Evolutionary conservation across 2,329 filamentous ascomycete species (phyloP).

Genomic region (Aureobasidium leucospermi): DNA sequence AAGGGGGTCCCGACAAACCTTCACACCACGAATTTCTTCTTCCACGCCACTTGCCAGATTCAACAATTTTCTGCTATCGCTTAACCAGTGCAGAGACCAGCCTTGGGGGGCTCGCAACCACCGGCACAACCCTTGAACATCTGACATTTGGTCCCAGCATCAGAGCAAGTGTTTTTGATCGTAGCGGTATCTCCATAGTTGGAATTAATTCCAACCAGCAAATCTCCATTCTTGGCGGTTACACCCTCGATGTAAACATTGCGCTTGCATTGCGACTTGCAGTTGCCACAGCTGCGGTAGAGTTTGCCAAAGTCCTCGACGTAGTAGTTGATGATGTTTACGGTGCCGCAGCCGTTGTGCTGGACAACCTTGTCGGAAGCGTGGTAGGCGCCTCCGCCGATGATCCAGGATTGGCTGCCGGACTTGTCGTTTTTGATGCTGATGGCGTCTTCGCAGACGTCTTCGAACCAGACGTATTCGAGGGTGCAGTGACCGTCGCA

Average conservation of each 20-base stretch:
- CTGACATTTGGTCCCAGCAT: conserved; percentile 23
- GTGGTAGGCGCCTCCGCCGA: conserved; percentile 30
- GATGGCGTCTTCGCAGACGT: conserved; percentile 36
- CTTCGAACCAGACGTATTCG: conserved; percentile 43
- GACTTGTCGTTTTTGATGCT: conserved; percentile 24
- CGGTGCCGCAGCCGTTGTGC: conserved; percentile 36
- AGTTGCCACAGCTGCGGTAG: conserved; percentile 47
- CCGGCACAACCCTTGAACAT: conserved; percentile 25
- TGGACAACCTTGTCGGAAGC: conserved; percentile 36
- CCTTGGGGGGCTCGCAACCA: conserved; percentile 24
- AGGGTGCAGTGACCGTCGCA: conserved; percentile 43
- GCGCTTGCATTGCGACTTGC: conserved; percentile 33
- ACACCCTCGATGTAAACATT: conserved; percentile 40
- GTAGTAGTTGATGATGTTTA: conserved; percentile 34
- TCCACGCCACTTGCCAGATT: too few relatives aligned
- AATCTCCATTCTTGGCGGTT: conserved; percentile 35
- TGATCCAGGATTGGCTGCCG: conserved; percentile 17
- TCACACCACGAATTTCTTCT: too few relatives aligned
- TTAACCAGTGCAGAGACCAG: conserved; percentile 21
- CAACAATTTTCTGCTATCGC: too few relatives aligned
- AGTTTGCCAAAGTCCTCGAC: conserved; percentile 42
- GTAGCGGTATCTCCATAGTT: conserved; percentile 43
- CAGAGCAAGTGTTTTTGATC: conserved; percentile 32
- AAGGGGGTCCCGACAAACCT: too few relatives aligned
- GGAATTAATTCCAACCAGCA: conserved; percentile 43